Evolutionary conservation across 129 eudicot species (phyloP), one percentile per base, ranked within the genome.

Genomic region (Arctium lappa): DNA sequence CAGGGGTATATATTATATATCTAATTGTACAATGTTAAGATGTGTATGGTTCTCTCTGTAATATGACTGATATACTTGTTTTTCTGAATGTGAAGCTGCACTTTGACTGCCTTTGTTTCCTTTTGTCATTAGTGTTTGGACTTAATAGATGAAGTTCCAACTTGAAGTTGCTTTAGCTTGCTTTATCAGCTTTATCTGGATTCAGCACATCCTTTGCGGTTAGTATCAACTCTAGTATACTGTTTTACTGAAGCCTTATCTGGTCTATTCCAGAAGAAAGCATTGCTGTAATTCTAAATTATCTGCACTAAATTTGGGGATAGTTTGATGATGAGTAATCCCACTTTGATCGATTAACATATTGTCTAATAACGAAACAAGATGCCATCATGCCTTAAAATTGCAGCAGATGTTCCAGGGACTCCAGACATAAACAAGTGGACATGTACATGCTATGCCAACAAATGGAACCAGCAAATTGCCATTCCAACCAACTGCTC

Each of bases 381-480:
- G 13, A 13, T n/a, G 70, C 16, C 13, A 62, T 75, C 78, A 44
- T 73, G 29, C 36, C 74, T 50, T 60, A 5, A 69, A 22, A 37
- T 76, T 81, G 79, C 85, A 81, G 60, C 90, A 89, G 94, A 87
- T 81, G 89, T 39, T 77, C 76, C 90, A 39, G 81, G 79, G 86
- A 69, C 90, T 27, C 74, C 93, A 69, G 92, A 69, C 22, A 34
- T 79, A 71, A 87, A 75, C 76, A 90, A 79, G 75, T 95, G 99
- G 99, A 89, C 89, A 29, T 95, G 99, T 85, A 76, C 85, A 39
- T 95, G 99, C 80, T 83, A 86, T 31, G 82, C 91, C 38, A 74
- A 79, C 68, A 74, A 81, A 78, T 82, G 44, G 83, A 91, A 86
- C 83, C 85, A 74, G 76, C 85, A 71, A 71, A 73, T 69, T 77